These are phyloP conservation scores for Larix kaempferi DNA, from an alignment of 75 land plant species.

Conservation along the genomic window DNA sequence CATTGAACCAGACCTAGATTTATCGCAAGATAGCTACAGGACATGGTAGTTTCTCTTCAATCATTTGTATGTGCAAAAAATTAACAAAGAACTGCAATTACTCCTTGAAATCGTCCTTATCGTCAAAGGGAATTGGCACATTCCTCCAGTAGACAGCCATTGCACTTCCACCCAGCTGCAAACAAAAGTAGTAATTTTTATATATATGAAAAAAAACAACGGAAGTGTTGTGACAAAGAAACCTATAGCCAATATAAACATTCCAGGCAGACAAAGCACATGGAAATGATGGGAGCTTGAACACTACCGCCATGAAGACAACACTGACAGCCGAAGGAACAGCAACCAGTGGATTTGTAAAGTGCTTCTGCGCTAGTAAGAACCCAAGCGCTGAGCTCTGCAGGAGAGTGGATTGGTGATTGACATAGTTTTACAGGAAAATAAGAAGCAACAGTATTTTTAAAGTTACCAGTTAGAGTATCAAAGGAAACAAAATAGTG, in stretches of 20 bases:
- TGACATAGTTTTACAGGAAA: neutral
- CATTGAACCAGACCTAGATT: neutral
- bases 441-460: neutral
- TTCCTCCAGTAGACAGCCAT: conserved; percentile 97
- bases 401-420: neutral
- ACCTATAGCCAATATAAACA: neutral
- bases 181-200: neutral
- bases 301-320: conserved; percentile 91
- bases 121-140: conserved; percentile 60
- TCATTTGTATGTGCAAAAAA: neutral
- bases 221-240: neutral
- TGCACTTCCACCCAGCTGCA: conserved; percentile 91
- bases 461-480: neutral
- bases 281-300: neutral
- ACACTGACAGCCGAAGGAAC: conserved; percentile 99
- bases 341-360: conserved; percentile 95
- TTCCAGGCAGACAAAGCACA: neutral
- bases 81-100: conserved; percentile 24
- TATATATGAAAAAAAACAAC: neutral
- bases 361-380: conserved; percentile 91
- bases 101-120: conserved; percentile 98
- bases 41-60: neutral
- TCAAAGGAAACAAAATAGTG: neutral
- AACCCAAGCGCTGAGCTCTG: conserved; percentile 99
- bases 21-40: neutral